These are phyloP conservation scores for Coelastrella sp. DNA, from an alignment of 139 green algal species.

Conservation along the genomic window DNA sequence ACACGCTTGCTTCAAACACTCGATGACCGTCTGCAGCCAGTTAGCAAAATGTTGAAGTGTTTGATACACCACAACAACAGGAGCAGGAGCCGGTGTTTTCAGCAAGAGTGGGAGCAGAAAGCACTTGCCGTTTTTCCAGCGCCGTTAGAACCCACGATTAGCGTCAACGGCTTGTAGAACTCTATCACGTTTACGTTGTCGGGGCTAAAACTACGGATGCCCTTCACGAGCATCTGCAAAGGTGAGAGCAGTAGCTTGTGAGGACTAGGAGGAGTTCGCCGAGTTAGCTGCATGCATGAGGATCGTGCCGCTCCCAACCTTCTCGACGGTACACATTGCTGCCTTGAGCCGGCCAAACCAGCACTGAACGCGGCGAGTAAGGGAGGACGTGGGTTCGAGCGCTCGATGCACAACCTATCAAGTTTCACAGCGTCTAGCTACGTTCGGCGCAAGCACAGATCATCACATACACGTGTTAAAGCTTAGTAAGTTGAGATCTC, in stretches of 20 bases:
- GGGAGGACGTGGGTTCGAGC: too few relatives aligned
- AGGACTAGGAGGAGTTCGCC: too few relatives aligned
- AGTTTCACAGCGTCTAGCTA: too few relatives aligned
- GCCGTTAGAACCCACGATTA: slow-evolving; percentile 98
- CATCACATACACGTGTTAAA: too few relatives aligned
- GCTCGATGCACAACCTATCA: too few relatives aligned
- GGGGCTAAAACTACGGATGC: slow-evolving; percentile 95
- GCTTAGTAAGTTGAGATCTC: too few relatives aligned
- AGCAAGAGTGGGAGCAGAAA: neutral
- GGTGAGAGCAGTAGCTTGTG: neutral
- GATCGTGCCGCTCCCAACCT: neutral
- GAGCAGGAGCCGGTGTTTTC: neutral
- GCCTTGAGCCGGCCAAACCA: too few relatives aligned
- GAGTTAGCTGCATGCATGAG: too few relatives aligned
- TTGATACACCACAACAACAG: neutral
- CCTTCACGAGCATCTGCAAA: slow-evolving; percentile 94
- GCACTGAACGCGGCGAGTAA: too few relatives aligned
- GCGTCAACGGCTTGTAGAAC: slow-evolving; percentile 96
- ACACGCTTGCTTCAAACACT: slow-evolving; percentile 96
- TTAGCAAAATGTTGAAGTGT: too few relatives aligned
- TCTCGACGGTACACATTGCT: neutral
- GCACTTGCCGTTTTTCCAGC: slow-evolving; percentile 94
- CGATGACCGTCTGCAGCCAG: slow-evolving; percentile 96
- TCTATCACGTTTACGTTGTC: slow-evolving; percentile 91
- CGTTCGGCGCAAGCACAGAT: too few relatives aligned